Evolutionary conservation across 768 basidiomycete species (phyloP).

Genomic region (Trametes cubensis): DNA sequence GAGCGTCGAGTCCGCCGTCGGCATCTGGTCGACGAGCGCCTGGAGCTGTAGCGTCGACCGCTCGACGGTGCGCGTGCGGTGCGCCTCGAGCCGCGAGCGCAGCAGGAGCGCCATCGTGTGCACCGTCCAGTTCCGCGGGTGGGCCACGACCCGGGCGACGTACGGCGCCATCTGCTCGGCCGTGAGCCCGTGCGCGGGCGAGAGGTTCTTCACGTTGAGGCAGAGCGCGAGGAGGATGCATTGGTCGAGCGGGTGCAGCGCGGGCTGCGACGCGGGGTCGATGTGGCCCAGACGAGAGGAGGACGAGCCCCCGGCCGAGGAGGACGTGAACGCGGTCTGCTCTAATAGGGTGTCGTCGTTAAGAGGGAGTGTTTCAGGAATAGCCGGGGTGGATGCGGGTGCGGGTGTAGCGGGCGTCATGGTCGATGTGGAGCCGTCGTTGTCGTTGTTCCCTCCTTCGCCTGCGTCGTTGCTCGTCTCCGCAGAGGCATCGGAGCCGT

Average conservation of each 20-base stretch:
- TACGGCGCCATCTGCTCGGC: slow-evolving; percentile 92
- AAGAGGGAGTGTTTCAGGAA: slow-evolving; percentile 81
- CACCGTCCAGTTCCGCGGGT: slow-evolving; percentile 93
- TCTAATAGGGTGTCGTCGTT: slow-evolving; percentile 98
- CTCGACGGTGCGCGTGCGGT: slow-evolving; percentile 90
- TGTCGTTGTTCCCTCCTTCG: slow-evolving; percentile 9
- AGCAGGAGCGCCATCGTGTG: slow-evolving; percentile 96
- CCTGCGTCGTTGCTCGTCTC: slow-evolving; percentile 4
- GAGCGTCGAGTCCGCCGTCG: slow-evolving; percentile 74
- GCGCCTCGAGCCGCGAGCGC: slow-evolving; percentile 87
- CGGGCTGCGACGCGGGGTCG: slow-evolving; percentile 81
- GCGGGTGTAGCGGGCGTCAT: not conserved
- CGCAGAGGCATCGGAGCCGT: slow-evolving; percentile 5
- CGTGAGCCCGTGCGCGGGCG: slow-evolving; percentile 88
- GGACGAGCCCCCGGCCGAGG: slow-evolving; percentile 47
- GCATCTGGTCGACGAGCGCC: slow-evolving; percentile 96
- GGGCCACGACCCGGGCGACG: slow-evolving; percentile 83
- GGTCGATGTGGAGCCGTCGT: not conserved
- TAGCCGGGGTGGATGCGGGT: slow-evolving; percentile 22
- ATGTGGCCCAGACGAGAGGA: slow-evolving; percentile 63
- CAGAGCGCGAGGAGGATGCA: slow-evolving; percentile 89
- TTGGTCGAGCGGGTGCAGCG: slow-evolving; percentile 92
- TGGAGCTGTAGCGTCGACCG: slow-evolving; percentile 91
- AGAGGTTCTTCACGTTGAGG: slow-evolving; percentile 86
- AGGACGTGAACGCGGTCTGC: slow-evolving; percentile 87